Conservation (phyloP, 2,329 filamentous ascomycete genomes). For the Fonsecaea multimorphosa region DNA sequence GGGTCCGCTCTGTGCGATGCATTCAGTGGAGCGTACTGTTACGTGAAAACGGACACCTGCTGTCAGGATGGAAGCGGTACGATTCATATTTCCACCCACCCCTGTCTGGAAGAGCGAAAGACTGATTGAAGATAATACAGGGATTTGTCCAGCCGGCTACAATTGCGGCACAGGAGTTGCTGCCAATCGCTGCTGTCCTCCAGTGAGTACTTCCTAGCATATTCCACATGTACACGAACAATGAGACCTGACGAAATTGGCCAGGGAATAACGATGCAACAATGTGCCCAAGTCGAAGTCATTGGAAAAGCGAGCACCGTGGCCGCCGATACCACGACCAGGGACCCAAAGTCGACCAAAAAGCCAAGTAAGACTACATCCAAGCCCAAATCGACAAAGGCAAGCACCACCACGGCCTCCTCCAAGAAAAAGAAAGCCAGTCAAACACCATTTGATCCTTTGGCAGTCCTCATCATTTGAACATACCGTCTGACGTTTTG, state of each 20-base stretch:
- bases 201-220: neutral
- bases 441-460: neutral
- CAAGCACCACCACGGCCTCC: neutral
- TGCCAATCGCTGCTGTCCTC: slow-evolving; percentile 5
- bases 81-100: neutral
- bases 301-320: slow-evolving; percentile 6
- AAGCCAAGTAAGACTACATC: neutral
- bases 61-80: slow-evolving; percentile 14
- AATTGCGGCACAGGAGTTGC: slow-evolving; percentile 6
- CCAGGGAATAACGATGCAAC: slow-evolving; percentile 6
- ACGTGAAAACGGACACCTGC: neutral
- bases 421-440: neutral
- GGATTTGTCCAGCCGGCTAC: neutral
- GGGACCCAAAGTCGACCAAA: slow-evolving; percentile 1
- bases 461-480: neutral
- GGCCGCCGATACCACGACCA: neutral
- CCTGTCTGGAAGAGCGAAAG: neutral
- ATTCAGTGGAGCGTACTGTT: slow-evolving; percentile 2
- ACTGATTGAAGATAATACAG: neutral
- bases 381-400: neutral
- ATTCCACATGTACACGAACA: neutral
- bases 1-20: neutral
- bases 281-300: neutral
- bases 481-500: neutral
- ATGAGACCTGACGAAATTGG: neutral